Evolutionary conservation across 768 basidiomycete genomes (phyloP).

Genomic region (Lentinula aciculospora): DNA sequence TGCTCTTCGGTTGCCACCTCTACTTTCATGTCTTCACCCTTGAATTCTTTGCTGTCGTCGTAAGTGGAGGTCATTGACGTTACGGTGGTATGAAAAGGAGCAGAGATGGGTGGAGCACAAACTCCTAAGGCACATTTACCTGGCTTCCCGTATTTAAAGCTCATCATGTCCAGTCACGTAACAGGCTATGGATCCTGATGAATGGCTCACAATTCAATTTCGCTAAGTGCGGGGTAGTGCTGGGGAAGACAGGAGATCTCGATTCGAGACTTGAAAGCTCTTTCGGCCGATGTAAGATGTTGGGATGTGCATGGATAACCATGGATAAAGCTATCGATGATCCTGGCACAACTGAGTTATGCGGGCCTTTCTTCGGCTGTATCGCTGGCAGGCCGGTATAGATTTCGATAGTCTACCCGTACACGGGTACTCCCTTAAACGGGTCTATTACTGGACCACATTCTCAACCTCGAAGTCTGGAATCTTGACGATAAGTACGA

Average conservation of each 20-base stretch:
- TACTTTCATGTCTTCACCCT: conserved; percentile 3
- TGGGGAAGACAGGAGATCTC: neutral
- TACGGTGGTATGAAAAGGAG: neutral
- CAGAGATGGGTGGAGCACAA: neutral
- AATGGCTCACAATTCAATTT: neutral
- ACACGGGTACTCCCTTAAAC: neutral
- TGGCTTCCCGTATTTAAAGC: conserved; percentile 4
- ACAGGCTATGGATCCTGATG: neutral
- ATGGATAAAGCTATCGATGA: neutral
- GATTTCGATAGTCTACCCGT: neutral
- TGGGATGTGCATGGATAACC: neutral
- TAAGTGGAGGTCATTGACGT: neutral
- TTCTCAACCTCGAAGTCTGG: neutral
- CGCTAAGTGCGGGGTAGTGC: neutral
- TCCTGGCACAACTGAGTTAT: neutral
- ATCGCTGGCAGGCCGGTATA: neutral
- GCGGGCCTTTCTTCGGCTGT: neutral
- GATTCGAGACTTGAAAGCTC: neutral
- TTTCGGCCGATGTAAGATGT: neutral
- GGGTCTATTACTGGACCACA: neutral
- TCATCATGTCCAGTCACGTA: neutral
- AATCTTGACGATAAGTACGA: neutral
- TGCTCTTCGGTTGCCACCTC: neutral
- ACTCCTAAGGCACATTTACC: neutral
- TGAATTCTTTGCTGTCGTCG: conserved; percentile 1